Base-by-base conservation (phyloP, 352 stramenopile species). In the Thalassiosira hispida region DNA sequence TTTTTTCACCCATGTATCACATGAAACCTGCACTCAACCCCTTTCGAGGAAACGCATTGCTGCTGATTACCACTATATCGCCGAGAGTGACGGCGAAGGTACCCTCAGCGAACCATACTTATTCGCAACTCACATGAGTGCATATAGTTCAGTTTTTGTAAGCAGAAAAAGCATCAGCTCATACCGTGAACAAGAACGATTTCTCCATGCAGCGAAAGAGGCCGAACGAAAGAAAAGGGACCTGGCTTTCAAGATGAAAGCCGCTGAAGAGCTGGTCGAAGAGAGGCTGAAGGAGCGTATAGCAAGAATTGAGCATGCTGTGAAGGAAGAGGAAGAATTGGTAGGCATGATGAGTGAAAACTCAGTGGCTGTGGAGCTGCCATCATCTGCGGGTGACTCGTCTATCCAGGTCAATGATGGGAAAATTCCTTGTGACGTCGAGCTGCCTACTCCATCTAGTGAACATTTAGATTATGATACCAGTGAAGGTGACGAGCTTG, bases 1-100 rank as follows among this genome's bases (percentile, higher is more conserved):
- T 16, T 61, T 77, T 42, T 25, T 77, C 3, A 80, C 69, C 23
- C 56, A 81, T 35, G 72, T 16, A 49, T 83, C 68, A 5, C 35
- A 52, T 35, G 80, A 87, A 73, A 68, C 59, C 23, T 82, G 74
- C 56, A 76, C 66, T 42, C 18, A 74, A 62, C 56, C 6, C 33
- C 64, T 87, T 2, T 82, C 75, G 7, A 77, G 71, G 61, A 44
- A 71, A 68, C 56, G 71, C 16, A 87, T 65, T 38, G 55, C 69
- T 25, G 31, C 35, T 35, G 80, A 87, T 49, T 87, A 87, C 38
- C 80, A 79, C 51, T 87, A 87, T 56, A 87, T 87, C 76, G 80
- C 80, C 16, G 67, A 87, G 64, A 79, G 59, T 55, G 66, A 82
- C 65, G 65, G 71, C 14, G 70, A 82, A 72, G 80, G 75, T 12